Percentiles rank a stretch among this genome's conserved stretches.
phyloP scores from a whole-genome alignment of 2,329 filamentous ascomycete species.

The Exophiala sp. region DNA sequence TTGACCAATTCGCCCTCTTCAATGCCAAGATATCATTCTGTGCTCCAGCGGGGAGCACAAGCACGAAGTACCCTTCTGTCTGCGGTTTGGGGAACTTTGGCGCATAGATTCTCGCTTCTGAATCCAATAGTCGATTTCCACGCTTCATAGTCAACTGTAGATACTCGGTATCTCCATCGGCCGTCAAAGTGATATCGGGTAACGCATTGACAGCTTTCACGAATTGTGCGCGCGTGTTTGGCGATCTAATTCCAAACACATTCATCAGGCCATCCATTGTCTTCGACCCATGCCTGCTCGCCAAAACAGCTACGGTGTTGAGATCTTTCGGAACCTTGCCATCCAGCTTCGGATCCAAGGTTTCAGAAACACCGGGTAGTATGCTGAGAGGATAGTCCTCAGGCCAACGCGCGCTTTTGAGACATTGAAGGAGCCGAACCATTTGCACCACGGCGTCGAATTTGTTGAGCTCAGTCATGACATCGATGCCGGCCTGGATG shows the following conservation, averaged over 20 bases:
- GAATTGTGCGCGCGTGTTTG: conserved; percentile 31
- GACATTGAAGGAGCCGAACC: conserved; percentile 78
- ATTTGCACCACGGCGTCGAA: conserved; percentile 72
- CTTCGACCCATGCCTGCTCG: conserved; percentile 20
- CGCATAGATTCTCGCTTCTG: conserved; percentile 71
- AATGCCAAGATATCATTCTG: conserved; percentile 65
- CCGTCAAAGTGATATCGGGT: conserved; percentile 22
- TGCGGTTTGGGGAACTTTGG: conserved; percentile 91
- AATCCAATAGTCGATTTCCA: conserved; percentile 37
- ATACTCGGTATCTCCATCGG: conserved; percentile 27
- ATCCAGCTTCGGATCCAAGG: conserved; percentile 20
- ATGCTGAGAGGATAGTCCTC: conserved; percentile 72
- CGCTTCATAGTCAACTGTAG: conserved; percentile 23
- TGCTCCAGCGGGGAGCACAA: conserved; percentile 52
- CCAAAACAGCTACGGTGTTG: conserved; percentile 24
- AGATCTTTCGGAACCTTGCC: conserved; percentile 27
- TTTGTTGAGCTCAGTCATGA: conserved; percentile 76
- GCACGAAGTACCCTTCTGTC: conserved; percentile 84
- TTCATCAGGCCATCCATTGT: conserved; percentile 29
- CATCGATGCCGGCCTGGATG: conserved; percentile 89
- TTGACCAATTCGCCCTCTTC: conserved; percentile 74
- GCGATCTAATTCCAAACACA: conserved; percentile 26
- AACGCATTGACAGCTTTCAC: conserved; percentile 48
- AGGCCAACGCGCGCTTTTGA: conserved; percentile 91
- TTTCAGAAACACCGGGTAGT: conserved; percentile 61